Evolutionary conservation across 441 rosid genomes (phyloP).

Genomic region (Hura crepitans): DNA sequence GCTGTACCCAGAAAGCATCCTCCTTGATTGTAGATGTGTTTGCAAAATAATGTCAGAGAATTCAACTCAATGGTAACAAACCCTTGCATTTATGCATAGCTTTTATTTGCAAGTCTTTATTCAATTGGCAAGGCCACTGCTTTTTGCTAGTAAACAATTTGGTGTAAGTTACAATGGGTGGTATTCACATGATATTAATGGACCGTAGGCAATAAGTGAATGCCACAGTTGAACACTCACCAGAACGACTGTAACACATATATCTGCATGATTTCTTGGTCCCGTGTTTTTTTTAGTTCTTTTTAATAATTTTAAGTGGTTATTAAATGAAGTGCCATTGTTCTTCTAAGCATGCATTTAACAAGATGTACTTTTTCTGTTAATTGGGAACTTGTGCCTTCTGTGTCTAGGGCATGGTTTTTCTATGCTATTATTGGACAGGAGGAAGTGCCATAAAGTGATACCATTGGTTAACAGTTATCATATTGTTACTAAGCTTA

Average conservation of each 20-base stretch:
- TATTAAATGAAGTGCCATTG: not conserved
- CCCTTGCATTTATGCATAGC: not conserved
- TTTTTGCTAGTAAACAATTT: not conserved
- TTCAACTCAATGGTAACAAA: not conserved
- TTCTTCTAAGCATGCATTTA: not conserved
- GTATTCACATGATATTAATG: too few relatives aligned
- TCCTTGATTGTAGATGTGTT: conserved; percentile 7
- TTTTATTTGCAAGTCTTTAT: not conserved
- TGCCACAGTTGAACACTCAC: not conserved
- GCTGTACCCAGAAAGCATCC: not conserved
- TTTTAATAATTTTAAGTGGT: not conserved
- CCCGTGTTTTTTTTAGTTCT: too few relatives aligned
- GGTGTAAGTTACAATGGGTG: too few relatives aligned
- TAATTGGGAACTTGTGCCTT: not conserved
- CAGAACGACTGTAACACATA: not conserved
- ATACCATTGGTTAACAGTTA: not conserved
- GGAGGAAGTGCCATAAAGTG: not conserved
- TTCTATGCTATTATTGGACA: not conserved
- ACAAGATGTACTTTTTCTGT: not conserved
- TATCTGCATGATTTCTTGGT: too few relatives aligned
- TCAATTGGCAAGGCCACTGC: not conserved
- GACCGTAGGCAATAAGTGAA: not conserved
- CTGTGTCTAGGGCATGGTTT: not conserved
- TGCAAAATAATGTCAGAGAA: not conserved
- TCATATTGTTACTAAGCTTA: not conserved